phyloP scores from a whole-genome alignment of 257 asterid genomes.

The Nicotiana paniculata region DNA sequence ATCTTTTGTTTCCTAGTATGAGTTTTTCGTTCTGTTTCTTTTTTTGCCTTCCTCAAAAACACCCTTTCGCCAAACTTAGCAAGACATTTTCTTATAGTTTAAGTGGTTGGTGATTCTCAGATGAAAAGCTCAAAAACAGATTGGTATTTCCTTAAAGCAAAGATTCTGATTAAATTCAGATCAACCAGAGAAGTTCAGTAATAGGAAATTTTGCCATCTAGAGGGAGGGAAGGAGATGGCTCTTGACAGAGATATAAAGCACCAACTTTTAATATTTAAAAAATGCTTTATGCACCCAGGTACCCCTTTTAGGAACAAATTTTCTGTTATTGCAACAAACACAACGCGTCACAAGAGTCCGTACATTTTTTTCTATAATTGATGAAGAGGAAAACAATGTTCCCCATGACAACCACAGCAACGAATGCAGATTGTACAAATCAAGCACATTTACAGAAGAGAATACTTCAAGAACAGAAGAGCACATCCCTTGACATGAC shows the following conservation, averaged over 20 bases:
- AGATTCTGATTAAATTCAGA: not conserved
- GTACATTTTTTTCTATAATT: not conserved
- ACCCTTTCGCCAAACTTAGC: not conserved
- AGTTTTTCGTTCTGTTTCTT: not conserved
- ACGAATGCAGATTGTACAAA: not conserved
- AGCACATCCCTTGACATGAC: not conserved
- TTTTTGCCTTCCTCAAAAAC: not conserved
- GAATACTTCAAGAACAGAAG: not conserved
- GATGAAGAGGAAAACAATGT: not conserved
- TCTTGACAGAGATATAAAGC: not conserved
- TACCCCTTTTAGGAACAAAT: not conserved
- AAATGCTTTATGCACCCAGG: not conserved
- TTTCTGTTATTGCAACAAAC: not conserved
- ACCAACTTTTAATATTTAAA: not conserved
- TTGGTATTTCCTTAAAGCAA: not conserved
- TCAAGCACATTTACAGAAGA: constrained; percentile 6
- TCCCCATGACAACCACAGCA: not conserved
- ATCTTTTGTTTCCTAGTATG: not conserved
- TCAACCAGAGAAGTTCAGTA: not conserved
- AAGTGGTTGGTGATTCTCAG: not conserved
- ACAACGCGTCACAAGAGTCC: not conserved
- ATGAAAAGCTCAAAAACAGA: not conserved
- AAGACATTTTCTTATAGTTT: not conserved
- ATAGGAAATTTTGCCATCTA: not conserved
- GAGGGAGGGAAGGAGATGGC: not conserved